Conservation (phyloP, 305 asterid species). For the Stenogyne calaminthoides region DNA sequence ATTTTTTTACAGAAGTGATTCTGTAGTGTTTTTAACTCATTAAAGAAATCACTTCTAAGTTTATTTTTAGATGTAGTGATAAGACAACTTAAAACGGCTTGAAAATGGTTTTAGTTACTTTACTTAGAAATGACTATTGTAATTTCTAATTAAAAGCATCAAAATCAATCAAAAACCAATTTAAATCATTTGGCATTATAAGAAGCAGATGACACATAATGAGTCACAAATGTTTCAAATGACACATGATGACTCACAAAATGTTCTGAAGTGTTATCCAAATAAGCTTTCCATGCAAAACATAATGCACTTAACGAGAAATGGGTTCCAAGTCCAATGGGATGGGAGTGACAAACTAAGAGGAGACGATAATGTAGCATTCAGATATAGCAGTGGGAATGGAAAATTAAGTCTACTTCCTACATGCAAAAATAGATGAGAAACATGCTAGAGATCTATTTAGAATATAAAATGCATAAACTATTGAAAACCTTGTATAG, state of each 20-base stretch:
- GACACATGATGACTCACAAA: neutral
- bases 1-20: neutral
- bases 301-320: neutral
- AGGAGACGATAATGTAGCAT: neutral
- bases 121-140: neutral
- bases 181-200: neutral
- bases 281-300: conserved; percentile 11
- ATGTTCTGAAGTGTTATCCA: conserved; percentile 8
- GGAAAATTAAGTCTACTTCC: neutral
- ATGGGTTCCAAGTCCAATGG: neutral
- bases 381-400: conserved; percentile 5
- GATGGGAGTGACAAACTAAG: neutral
- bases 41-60: neutral
- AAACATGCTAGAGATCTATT: conserved; percentile 11
- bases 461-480: conserved; percentile 8
- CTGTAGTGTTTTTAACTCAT: neutral
- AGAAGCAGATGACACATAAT: neutral
- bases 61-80: neutral
- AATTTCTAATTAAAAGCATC: neutral
- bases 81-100: neutral
- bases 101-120: neutral
- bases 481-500: conserved; percentile 68
- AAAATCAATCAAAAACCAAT: neutral
- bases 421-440: conserved; percentile 5
- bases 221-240: neutral